Evolutionary conservation across 345 rosid species (phyloP), one percentile per base, ranked within the genome.

Genomic region (Dipteronia sinensis): DNA sequence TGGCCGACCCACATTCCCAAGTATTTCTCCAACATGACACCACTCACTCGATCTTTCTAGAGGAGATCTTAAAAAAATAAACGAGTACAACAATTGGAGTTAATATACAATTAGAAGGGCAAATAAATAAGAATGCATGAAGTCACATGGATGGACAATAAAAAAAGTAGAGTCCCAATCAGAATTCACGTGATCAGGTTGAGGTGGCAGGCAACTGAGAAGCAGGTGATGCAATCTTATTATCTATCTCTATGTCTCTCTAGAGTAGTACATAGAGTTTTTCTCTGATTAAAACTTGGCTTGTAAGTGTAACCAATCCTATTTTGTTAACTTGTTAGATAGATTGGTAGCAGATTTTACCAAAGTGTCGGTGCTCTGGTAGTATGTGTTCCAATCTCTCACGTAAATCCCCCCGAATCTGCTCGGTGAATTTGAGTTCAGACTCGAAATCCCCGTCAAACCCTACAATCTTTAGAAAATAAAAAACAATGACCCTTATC

Each of bases 171-270:
- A 34, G 38, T 34, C 38, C 31, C 38, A 59, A 6, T 73, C 53
- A 59, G 76, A 22, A 12, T 69, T 61, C 76, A 59, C 56, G 67
- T 59, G 76, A n/a, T n/a, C n/a, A 73, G 22, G 34, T 29, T 22
- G 25, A 22, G 67, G 38, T 59, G 76, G 53, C 67, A 10, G 76
- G 53, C 55, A 10, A 10, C 40, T 23, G 17, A 59, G 65, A 59
- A 23, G 27, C 27, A 22, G 65, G 65, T 25, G 31, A 27, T 63
- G 15, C 67, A 64, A 64, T 27, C 67, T 63, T 63, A 10, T 25
- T 58, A 58, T 58, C 10, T n/a, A 7, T 58, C 25, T n/a, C 1
- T 59, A 1, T 53, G 58, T 53, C 58, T 53, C 58, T 16, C 6
- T 11, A 16, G 6, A 0, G 38, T 34, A 4, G 38, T 13, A 49